These are phyloP conservation scores for Ulota crispa DNA, from an alignment of 225 moss, liverwort and hornwort genomes.

Conservation along the genomic window DNA sequence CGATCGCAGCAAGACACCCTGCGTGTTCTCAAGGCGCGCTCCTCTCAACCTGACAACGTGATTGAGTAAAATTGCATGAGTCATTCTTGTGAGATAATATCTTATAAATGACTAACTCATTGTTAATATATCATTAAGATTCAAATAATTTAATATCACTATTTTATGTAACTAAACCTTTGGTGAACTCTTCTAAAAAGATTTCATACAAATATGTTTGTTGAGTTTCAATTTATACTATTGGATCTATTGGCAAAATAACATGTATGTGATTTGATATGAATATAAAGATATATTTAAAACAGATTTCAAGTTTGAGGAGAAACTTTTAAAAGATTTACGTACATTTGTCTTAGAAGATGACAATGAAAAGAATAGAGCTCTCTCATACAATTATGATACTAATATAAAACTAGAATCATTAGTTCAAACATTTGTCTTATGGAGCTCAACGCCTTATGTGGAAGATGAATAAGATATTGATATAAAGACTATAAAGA, in stretches of 20 bases:
- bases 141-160: neutral
- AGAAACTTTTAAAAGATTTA: no score
- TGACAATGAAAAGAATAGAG: no score
- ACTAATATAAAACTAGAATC: no score
- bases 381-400: no score
- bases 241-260: neutral
- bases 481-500: no score
- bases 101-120: neutral
- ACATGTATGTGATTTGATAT: conserved; percentile 65
- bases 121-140: neutral
- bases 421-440: no score
- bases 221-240: neutral
- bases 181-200: neutral
- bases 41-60: no score
- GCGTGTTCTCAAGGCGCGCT: no score
- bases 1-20: no score
- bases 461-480: no score
- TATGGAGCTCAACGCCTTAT: no score
- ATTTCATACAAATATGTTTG: neutral
- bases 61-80: neutral
- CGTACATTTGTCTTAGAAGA: no score
- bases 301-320: conserved; percentile 65
- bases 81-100: neutral
- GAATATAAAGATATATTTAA: conserved; percentile 68
- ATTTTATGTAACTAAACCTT: neutral